A percentile compares a stretch with the other conserved stretches of the same genome.
Evolutionary conservation across 495 filamentous ascomycete species (phyloP).

Genomic region (Polyplosphaeria fusca): DNA sequence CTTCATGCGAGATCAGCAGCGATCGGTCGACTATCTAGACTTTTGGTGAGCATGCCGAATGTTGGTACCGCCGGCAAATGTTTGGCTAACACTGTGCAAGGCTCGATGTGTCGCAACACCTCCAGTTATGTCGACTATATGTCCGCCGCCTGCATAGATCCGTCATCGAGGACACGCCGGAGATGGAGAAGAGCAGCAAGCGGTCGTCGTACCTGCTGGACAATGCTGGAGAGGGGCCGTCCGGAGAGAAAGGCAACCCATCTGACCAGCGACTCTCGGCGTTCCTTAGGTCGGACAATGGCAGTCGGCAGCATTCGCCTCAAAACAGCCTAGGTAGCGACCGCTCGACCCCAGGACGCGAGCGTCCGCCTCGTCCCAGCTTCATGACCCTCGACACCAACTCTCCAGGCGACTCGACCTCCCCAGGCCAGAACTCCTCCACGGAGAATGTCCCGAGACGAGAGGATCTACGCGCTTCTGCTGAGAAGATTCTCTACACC

Average conservation of each 20-base stretch:
- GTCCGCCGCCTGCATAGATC: conserved; percentile 92
- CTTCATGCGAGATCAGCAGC: conserved; percentile 97
- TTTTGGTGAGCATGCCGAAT: conserved; percentile 66
- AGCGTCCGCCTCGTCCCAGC: conserved; percentile 64
- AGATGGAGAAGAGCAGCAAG: conserved; percentile 81
- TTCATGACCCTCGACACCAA: conserved; percentile 66
- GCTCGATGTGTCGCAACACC: conserved; percentile 99
- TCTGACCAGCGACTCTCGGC: conserved; percentile 83
- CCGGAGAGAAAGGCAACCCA: conserved; percentile 53
- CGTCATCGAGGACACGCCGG: conserved; percentile 87
- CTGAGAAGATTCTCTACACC: conserved; percentile 96
- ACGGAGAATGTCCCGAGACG: conserved; percentile 70
- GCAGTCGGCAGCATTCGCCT: conserved; percentile 60
- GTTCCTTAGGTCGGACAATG: conserved; percentile 76
- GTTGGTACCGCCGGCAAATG: neutral
- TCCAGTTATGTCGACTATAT: conserved; percentile 96
- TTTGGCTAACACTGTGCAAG: conserved; percentile 48
- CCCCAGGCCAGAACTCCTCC: conserved; percentile 34
- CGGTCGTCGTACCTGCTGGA: conserved; percentile 79
- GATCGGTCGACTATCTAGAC: conserved; percentile 95
- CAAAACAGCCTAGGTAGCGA: conserved; percentile 55
- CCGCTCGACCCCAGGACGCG: conserved; percentile 42
- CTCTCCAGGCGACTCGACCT: conserved; percentile 54
- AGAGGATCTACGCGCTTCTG: conserved; percentile 83
- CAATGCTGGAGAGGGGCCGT: conserved; percentile 49